Percentiles rank a stretch among this genome's conserved stretches.
These are phyloP conservation scores for Rossbeevera mucosa DNA, from an alignment of 768 basidiomycete species.

Conservation along the genomic window DNA sequence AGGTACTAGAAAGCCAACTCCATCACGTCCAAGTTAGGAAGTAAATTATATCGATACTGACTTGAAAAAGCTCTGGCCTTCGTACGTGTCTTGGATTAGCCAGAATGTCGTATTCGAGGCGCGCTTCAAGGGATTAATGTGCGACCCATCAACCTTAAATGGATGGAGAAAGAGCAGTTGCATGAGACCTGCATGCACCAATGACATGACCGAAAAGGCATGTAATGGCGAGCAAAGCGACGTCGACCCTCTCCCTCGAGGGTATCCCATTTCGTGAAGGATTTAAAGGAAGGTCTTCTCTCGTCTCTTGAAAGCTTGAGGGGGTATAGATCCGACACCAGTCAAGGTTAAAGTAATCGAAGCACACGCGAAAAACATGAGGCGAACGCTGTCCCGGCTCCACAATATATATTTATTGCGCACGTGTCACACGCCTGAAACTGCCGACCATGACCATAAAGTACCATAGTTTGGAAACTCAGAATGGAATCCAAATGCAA, in stretches of 20 bases:
- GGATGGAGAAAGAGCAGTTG: conserved; percentile 1
- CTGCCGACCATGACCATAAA: neutral
- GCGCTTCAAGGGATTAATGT: conserved; percentile 13
- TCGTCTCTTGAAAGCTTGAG: neutral
- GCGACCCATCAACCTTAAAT: neutral
- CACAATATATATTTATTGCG: too few relatives aligned
- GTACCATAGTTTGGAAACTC: too few relatives aligned
- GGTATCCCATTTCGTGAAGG: conserved; percentile 15
- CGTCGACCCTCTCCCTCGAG: conserved; percentile 4
- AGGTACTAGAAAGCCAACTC: conserved; percentile 38
- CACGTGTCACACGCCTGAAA: neutral
- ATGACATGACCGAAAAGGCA: conserved; percentile 9
- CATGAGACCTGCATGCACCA: conserved; percentile 12
- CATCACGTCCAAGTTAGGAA: neutral
- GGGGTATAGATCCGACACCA: conserved; percentile 9
- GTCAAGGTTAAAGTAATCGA: conserved; percentile 1
- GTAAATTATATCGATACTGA: conserved; percentile 30
- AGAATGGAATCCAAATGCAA: neutral
- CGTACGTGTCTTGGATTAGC: conserved; percentile 64
- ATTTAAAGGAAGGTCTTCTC: conserved; percentile 2
- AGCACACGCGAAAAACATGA: conserved; percentile 19
- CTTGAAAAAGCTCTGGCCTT: conserved; percentile 69
- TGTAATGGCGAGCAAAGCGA: conserved; percentile 14
- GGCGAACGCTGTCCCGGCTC: conserved; percentile 2
- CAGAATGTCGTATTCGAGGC: conserved; percentile 46